These are phyloP conservation scores for Pulveroboletus sp. DNA, from an alignment of 768 basidiomycete species.

Conservation along the genomic window DNA sequence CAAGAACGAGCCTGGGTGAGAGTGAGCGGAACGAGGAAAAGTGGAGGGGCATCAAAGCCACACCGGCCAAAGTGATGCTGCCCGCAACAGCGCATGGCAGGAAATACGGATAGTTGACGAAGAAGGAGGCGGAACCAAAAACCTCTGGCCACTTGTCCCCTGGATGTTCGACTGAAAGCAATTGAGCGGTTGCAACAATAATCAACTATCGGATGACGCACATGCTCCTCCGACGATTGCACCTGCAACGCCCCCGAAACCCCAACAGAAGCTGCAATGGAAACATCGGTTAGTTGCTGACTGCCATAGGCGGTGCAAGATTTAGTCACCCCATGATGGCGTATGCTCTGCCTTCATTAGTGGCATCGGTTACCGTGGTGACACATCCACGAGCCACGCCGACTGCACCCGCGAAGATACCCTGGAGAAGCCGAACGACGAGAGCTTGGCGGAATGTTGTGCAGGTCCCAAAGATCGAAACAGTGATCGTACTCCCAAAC, in stretches of 20 bases:
- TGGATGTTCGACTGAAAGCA: slow-evolving; percentile 71
- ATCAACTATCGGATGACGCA: slow-evolving; percentile 36
- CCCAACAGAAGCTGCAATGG: slow-evolving; percentile 81
- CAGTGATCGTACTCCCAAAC: slow-evolving; percentile 79
- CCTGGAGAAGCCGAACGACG: slow-evolving; percentile 83
- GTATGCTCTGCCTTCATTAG: slow-evolving; percentile 94
- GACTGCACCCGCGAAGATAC: slow-evolving; percentile 90
- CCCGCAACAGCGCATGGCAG: slow-evolving; percentile 83
- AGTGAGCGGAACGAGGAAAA: background rate
- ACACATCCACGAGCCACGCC: slow-evolving; percentile 93
- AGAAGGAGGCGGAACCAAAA: slow-evolving; percentile 64
- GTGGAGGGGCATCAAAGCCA: slow-evolving; percentile 8
- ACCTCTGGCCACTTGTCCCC: slow-evolving; percentile 81
- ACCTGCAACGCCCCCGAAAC: slow-evolving; percentile 91
- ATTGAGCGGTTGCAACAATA: slow-evolving; percentile 5
- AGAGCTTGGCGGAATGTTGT: slow-evolving; percentile 78
- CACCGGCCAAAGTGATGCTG: slow-evolving; percentile 69
- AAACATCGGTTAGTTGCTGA: background rate
- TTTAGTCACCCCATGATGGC: slow-evolving; percentile 74
- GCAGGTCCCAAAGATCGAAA: slow-evolving; percentile 74
- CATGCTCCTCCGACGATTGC: slow-evolving; percentile 83
- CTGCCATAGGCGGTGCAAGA: slow-evolving; percentile 2
- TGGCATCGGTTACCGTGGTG: slow-evolving; percentile 81
- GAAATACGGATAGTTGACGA: slow-evolving; percentile 85
- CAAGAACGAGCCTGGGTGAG: slow-evolving; percentile 68